These are phyloP conservation scores for Backusella macrospora DNA, from an alignment of 192 early-diverging fungal species.

Conservation along the genomic window DNA sequence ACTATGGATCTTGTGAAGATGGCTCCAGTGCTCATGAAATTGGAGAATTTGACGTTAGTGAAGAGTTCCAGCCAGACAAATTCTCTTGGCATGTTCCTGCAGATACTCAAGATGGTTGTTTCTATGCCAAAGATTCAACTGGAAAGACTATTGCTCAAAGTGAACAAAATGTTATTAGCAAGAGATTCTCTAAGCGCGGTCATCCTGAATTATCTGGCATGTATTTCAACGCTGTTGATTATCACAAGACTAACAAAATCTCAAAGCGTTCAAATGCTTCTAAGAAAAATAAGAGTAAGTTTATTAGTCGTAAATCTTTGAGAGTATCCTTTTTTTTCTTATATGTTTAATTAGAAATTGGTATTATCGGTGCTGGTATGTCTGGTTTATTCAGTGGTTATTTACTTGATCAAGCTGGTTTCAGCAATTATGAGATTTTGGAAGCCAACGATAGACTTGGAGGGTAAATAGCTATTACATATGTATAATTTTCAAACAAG, in stretches of 20 bases:
- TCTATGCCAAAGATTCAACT: constrained; percentile 13
- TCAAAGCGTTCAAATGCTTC: neutral
- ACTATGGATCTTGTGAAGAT: neutral
- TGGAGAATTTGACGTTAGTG: neutral
- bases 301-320: neutral
- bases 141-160: constrained; percentile 18
- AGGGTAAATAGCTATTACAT: constrained; percentile 11
- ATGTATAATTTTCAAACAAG: neutral
- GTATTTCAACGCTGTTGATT: constrained; percentile 27
- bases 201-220: constrained; percentile 23
- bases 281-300: constrained; percentile 28
- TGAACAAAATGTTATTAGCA: neutral
- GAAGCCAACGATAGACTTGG: constrained; percentile 35
- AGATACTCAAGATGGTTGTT: neutral
- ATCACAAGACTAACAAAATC: constrained; percentile 19
- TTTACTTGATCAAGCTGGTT: constrained; percentile 32
- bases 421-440: constrained; percentile 32
- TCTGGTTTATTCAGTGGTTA: constrained; percentile 34
- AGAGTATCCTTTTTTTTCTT: neutral
- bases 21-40: neutral
- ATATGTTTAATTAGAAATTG: constrained; percentile 19
- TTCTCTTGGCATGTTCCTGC: constrained; percentile 21
- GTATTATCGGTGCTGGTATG: constrained; percentile 38
- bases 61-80: constrained; percentile 14
- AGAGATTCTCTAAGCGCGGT: constrained; percentile 18